Evolutionary conservation across 2,329 filamentous ascomycete species (phyloP).

Genomic region (Sclerotinia spermophila): DNA sequence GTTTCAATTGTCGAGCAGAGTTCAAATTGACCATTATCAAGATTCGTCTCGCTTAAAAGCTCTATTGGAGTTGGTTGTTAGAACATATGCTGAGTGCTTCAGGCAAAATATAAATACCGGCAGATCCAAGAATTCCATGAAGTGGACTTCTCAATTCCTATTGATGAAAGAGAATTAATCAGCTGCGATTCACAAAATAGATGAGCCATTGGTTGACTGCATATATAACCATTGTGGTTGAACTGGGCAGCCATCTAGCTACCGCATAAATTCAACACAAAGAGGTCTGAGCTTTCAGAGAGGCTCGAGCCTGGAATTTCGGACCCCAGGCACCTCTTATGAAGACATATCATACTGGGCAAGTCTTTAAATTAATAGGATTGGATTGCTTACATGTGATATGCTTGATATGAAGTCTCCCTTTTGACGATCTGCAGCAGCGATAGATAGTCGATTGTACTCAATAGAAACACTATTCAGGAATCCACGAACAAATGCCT

Average conservation of each 20-base stretch:
- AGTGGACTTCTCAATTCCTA: conserved; percentile 54
- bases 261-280: background rate
- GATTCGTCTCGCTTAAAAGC: conserved; percentile 4
- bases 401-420: conserved; percentile 55
- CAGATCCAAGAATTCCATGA: conserved; percentile 53
- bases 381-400: conserved; percentile 42
- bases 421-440: conserved; percentile 47
- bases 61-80: background rate
- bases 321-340: background rate
- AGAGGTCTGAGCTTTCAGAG: background rate
- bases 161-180: background rate
- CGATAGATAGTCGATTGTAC: conserved; percentile 43
- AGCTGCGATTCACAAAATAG: background rate
- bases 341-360: background rate
- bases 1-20: conserved; percentile 19
- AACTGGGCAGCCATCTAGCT: background rate
- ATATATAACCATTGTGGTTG: background rate
- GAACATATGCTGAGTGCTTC: background rate
- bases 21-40: conserved; percentile 18
- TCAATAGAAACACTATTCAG: conserved; percentile 31
- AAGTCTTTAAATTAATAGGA: background rate
- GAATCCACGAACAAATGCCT: conserved; percentile 39
- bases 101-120: conserved; percentile 36
- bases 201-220: background rate
- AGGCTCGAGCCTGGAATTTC: background rate